Evolutionary conservation across 164 flowering plant genomes (phyloP), one percentile per base, ranked within the genome.

Genomic region (Berberis thunbergii): DNA sequence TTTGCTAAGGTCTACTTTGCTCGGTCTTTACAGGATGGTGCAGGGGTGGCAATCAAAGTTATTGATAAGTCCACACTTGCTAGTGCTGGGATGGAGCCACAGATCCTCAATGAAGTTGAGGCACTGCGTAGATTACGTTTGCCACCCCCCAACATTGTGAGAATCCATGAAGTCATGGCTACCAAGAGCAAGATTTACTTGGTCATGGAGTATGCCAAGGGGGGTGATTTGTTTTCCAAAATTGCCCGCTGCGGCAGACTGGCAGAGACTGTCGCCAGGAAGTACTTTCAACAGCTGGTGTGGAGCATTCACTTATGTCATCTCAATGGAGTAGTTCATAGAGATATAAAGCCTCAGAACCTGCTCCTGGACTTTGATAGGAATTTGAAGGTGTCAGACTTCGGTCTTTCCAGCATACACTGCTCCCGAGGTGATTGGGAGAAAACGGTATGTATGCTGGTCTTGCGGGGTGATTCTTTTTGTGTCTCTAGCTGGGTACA

Each of bases 311-410:
- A 55, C 13, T 87, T 75, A 74, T 87, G 91, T 70, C 94, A 87
- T 72, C 67, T 70, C 6, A 78, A 79, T 67, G 96, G 91, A 59
- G 80, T 89, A 62, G 70, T 80, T 3, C 91, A 89, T 74, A 84
- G 94, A 1, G 96, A 89, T 70, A 58, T 89, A 26, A 87, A 89
- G 80, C 94, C 89, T 1, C 89, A 87, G 54, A 89, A 89, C 62
- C 72, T 89, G 1, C 79, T 89, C 49, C 70, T 89, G 1, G 97
- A 89, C 59, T 50, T 62, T 3, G 59, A 80, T 13, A 84, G 84
- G 1, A 74, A 76, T 57, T 67, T 89, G 9, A 89, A 89, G 64
- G 72, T 89, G 46, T 76, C 90, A 3, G 97, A 87, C 45, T 89
- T 89, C 57, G 97, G 97, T 0, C 82, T 89, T 43, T 0, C 96